Base-by-base conservation (phyloP, 1,284 basidiomycete genomes). In the Boletus semigastroideus region DNA sequence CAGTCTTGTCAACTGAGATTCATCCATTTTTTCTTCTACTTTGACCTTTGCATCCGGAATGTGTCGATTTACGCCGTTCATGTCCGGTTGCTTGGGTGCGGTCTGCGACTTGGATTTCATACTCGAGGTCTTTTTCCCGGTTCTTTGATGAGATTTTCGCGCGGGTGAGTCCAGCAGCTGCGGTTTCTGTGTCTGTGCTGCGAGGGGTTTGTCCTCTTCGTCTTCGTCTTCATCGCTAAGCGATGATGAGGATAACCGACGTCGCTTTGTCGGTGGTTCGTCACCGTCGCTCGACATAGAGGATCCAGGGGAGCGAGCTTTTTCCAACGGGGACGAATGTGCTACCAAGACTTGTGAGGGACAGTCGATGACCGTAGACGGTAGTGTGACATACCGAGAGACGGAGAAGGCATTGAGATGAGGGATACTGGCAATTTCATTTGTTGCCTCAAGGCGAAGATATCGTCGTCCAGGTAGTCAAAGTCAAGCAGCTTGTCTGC, bases 1-100 rank as follows among this genome's bases (percentile, higher is more conserved):
- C 52, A 94, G 74, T 33, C 88, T 80, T 43, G 78, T 80, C 19
- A 91, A 67, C 64, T 90, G 86, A 13, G 76, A 74, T 61, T 87
- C 86, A 55, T 91, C 85, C 75, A 93, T 81, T 61, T 83, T 83
- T 34, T 90, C 88, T 66, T 92, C 88, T 5, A 86, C 69, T 62
- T 88, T 89, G 49, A 87, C 75, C 61, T 78, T 80, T 31, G 78
- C 63, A 49, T 82, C 81, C 10, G 47, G 40, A 48, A 53, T 20
- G 50, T 77, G 78, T 46, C 77, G 74, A 58, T 80, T 78, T 46
- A 64, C 64, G 4, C 78, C 75, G 51, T 79, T 82, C 69, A 79
- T 72, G 46, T 74, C 73, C 10, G 70, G 73, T 22, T 74, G 73
- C 46, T 73, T 31, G 70, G 76, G 75, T 11, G 79, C 78, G 3